Evolutionary conservation across 2,329 filamentous ascomycete species (phyloP), one percentile per base, ranked within the genome.

Genomic region (Xylariomycetidae sp.): DNA sequence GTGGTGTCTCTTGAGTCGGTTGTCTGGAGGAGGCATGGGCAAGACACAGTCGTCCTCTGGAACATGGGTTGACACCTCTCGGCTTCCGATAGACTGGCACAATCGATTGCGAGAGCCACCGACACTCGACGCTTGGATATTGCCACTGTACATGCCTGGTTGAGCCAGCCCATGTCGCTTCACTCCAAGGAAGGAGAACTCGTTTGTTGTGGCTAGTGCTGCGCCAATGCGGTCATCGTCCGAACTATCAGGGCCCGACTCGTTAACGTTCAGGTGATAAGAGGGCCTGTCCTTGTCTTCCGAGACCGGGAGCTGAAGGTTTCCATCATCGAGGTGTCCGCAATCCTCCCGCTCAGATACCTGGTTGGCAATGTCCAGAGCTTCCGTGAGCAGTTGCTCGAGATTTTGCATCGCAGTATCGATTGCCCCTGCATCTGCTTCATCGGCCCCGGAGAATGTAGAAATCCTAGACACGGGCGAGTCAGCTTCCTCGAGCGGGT

Each of bases 371-470:
- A 72, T 49, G 2, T 57, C 49, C 7, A 71, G 44, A 9, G 67
- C 66, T 46, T 73, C 67, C 19, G 54, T 60, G 5, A 73, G 46
- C 13, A 73, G 58, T 16, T 60, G 54, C 38, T 73, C 67, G 17
- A 72, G 51, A 37, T 70, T 61, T 14, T 42, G 28, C 44, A 56
- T 42, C 5, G 48, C 47, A 9, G 42, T 35, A 26, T 47, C 36
- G 34, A 56, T 53, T 8, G 43, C 42, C 12, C 38, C 35, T 8
- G 30, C 42, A 25, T 54, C 46, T 7, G 42, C 42, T 12, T 30
- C 41, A 26, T 47, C 49, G 32, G 51, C 19, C 6, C 32, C 36
- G 2, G 53, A 55, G 38, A 50, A 56, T 16, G 43, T 50, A 12
- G 52, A 47, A 14, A 47, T 46, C 20, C 41, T 41, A 10, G 48